phyloP scores from a whole-genome alignment of 2,329 filamentous ascomycete species.

The Curvularia verruculosa region DNA sequence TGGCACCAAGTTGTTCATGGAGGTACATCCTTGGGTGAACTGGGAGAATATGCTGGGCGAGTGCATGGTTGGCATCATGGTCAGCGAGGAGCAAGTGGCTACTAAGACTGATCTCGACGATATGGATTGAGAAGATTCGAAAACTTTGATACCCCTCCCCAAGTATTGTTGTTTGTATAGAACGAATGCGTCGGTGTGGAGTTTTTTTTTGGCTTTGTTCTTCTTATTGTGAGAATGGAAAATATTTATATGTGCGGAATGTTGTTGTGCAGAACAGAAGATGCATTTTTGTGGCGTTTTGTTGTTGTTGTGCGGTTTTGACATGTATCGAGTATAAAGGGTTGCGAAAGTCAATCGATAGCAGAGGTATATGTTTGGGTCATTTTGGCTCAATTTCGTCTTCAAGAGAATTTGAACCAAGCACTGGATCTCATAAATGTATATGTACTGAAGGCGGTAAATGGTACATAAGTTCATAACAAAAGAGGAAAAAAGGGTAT shows the following conservation, averaged over 20 bases:
- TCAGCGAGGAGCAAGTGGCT: constrained; percentile 58
- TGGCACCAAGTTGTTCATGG: constrained; percentile 65
- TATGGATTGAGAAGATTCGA: constrained; percentile 63
- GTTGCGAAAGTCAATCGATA: no score
- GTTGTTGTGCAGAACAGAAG: no score
- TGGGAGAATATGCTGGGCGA: constrained; percentile 70
- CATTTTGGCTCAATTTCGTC: no score
- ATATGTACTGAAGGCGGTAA: background rate
- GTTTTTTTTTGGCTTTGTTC: no score
- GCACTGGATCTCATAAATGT: background rate
- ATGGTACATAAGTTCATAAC: background rate
- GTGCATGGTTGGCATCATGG: constrained; percentile 67
- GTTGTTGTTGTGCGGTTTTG: no score
- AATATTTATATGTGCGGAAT: no score
- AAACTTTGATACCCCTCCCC: constrained; percentile 26
- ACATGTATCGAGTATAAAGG: no score
- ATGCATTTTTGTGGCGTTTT: no score
- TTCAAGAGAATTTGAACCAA: no score
- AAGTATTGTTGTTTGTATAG: constrained; percentile 4
- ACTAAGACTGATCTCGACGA: constrained; percentile 55
- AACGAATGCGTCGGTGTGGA: constrained; percentile 9
- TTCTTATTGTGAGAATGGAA: background rate
- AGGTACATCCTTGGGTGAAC: constrained; percentile 71
- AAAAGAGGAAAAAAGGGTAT: background rate
- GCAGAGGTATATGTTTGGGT: no score